These are phyloP conservation scores for Yamadazyma siamensis DNA, from an alignment of 1,139 yeast species.

Conservation along the genomic window DNA sequence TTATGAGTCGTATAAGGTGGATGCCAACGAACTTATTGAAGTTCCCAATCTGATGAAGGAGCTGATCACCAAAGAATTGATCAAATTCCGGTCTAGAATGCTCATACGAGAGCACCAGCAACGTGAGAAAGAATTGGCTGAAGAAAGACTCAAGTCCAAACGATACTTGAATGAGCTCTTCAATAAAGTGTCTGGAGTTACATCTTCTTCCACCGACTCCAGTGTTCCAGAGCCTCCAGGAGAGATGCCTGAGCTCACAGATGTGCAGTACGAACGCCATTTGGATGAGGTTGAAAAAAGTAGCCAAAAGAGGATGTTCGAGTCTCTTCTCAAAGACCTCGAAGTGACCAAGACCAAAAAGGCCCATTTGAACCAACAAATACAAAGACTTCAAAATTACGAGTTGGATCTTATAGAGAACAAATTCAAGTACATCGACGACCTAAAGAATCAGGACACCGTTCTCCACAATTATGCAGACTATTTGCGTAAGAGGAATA, in stretches of 20 bases:
- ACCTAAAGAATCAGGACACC: slow-evolving; percentile 18
- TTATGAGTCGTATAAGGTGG: slow-evolving; percentile 50
- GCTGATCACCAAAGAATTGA: slow-evolving; percentile 55
- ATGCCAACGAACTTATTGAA: slow-evolving; percentile 57
- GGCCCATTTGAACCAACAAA: slow-evolving; percentile 15
- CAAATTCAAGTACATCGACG: slow-evolving; percentile 34
- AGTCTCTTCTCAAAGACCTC: slow-evolving; percentile 16
- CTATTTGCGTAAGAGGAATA: slow-evolving; percentile 5
- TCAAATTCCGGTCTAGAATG: slow-evolving; percentile 61
- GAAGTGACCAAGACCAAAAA: slow-evolving; percentile 19
- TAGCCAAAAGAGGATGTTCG: slow-evolving; percentile 12
- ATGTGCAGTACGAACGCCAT: slow-evolving; percentile 30
- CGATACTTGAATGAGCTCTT: slow-evolving; percentile 46
- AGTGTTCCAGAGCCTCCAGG: not conserved
- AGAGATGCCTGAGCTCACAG: slow-evolving; percentile 23
- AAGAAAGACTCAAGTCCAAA: slow-evolving; percentile 52
- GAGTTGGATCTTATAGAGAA: slow-evolving; percentile 35
- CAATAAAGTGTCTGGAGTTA: slow-evolving; percentile 29
- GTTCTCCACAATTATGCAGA: slow-evolving; percentile 4
- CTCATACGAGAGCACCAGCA: slow-evolving; percentile 55
- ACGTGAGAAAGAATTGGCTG: slow-evolving; percentile 47
- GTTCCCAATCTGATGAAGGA: slow-evolving; percentile 59
- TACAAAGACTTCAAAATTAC: slow-evolving; percentile 21
- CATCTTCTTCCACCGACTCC: slow-evolving; percentile 4
- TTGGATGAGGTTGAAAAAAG: slow-evolving; percentile 14